These are phyloP conservation scores for Barbatosphaeria neglecta DNA, from an alignment of 495 filamentous ascomycete species.

Conservation along the genomic window DNA sequence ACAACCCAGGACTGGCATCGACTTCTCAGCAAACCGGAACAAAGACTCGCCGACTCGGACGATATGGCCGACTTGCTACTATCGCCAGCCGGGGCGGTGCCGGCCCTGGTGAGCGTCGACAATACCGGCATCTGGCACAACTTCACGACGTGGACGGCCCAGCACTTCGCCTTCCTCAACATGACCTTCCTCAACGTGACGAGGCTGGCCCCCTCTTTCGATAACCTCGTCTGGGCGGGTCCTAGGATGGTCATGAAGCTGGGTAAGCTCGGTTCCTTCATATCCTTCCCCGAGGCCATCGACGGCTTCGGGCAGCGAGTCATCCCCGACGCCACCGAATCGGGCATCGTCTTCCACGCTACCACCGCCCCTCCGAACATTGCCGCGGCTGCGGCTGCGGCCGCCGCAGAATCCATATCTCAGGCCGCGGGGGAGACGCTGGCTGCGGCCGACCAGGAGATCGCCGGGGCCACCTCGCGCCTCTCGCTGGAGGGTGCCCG, in stretches of 20 bases:
- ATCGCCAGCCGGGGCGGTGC: neutral
- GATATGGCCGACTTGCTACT: neutral
- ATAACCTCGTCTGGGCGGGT: constrained; percentile 48
- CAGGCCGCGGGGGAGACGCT: constrained; percentile 12
- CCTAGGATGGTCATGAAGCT: constrained; percentile 54
- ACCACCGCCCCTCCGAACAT: constrained; percentile 12
- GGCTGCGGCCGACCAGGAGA: constrained; percentile 19
- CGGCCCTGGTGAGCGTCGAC: constrained; percentile 6
- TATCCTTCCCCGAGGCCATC: constrained; percentile 48
- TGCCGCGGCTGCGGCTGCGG: constrained; percentile 13
- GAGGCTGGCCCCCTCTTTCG: constrained; percentile 30
- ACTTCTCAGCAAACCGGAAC: too few species aligned
- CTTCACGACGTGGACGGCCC: constrained; percentile 33
- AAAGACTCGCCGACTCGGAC: neutral
- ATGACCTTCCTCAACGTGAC: constrained; percentile 31
- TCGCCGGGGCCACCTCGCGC: constrained; percentile 27
- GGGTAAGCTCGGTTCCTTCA: constrained; percentile 46
- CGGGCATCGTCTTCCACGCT: constrained; percentile 20
- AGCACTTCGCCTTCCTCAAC: constrained; percentile 27
- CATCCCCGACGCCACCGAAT: constrained; percentile 45
- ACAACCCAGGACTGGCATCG: too few species aligned
- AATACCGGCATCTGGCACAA: constrained; percentile 35
- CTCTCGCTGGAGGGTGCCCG: constrained; percentile 39
- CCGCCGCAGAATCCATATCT: constrained; percentile 19
- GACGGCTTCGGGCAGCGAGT: constrained; percentile 49